These are phyloP conservation scores for Dentipellis fragilis DNA, from an alignment of 768 basidiomycete genomes.

Conservation along the genomic window DNA sequence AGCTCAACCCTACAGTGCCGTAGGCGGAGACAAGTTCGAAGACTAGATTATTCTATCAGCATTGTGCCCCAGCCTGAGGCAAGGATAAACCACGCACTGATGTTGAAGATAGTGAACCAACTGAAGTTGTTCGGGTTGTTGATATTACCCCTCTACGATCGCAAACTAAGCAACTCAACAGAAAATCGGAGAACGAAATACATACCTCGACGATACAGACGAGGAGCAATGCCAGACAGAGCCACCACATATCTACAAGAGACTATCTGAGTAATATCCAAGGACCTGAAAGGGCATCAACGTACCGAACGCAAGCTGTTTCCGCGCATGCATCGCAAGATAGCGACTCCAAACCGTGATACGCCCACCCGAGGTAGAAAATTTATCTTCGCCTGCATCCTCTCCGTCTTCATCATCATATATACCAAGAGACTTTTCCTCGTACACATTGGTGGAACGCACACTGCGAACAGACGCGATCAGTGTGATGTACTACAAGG, in stretches of 20 bases:
- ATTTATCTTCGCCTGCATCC: slow-evolving; percentile 28
- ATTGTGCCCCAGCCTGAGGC: background rate
- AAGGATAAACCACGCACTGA: slow-evolving; percentile 37
- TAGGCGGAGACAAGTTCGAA: slow-evolving; percentile 87
- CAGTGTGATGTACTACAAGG: background rate
- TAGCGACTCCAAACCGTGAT: slow-evolving; percentile 68
- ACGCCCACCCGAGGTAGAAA: slow-evolving; percentile 33
- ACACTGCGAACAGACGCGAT: slow-evolving; percentile 40
- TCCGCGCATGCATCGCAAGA: slow-evolving; percentile 71
- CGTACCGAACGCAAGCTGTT: slow-evolving; percentile 86
- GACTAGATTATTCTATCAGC: slow-evolving; percentile 29
- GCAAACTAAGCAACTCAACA: slow-evolving; percentile 2
- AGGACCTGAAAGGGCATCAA: background rate
- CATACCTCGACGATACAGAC: slow-evolving; percentile 89
- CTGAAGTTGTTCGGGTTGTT: slow-evolving; percentile 37
- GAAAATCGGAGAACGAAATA: background rate
- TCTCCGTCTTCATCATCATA: background rate
- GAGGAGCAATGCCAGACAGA: slow-evolving; percentile 74
- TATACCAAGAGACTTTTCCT: slow-evolving; percentile 38
- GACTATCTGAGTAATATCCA: background rate
- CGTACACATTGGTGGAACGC: slow-evolving; percentile 89
- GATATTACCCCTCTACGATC: slow-evolving; percentile 43
- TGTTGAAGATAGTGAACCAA: slow-evolving; percentile 82
- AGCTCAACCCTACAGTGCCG: slow-evolving; percentile 80
- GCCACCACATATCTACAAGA: slow-evolving; percentile 90